These are phyloP conservation scores for Podospora anserina DNA, from an alignment of 495 filamentous ascomycete species.

Conservation along the genomic window DNA sequence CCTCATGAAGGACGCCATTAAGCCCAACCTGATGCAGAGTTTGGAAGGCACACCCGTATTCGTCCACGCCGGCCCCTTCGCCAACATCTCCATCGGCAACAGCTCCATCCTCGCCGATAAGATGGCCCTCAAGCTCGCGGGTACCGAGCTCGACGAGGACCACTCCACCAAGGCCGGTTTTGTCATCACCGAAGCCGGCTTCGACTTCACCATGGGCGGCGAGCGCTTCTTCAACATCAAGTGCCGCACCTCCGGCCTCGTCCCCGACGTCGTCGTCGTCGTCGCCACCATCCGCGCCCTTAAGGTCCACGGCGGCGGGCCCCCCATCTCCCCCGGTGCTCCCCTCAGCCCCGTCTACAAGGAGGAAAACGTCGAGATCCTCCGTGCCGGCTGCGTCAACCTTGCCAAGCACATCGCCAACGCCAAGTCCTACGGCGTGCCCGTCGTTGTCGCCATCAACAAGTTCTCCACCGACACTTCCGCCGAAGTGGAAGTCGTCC, in stretches of 20 bases:
- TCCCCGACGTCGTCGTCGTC: slow-evolving; percentile 88
- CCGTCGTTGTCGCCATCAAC: slow-evolving; percentile 98
- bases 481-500: slow-evolving; percentile 83
- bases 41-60: slow-evolving; percentile 96
- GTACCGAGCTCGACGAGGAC: slow-evolving; percentile 92
- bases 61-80: slow-evolving; percentile 95
- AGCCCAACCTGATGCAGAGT: slow-evolving; percentile 98
- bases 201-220: slow-evolving; percentile 99
- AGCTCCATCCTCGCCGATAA: slow-evolving; percentile 93
- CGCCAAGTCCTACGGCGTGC: slow-evolving; percentile 81
- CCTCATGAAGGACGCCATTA: slow-evolving; percentile 96
- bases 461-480: slow-evolving; percentile 91
- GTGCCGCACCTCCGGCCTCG: slow-evolving; percentile 88
- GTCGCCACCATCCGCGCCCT: slow-evolving; percentile 93
- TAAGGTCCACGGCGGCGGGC: slow-evolving; percentile 95
- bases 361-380: slow-evolving; percentile 87
- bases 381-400: slow-evolving; percentile 88
- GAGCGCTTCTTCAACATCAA: slow-evolving; percentile 99
- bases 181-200: slow-evolving; percentile 96
- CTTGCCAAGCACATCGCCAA: slow-evolving; percentile 90
- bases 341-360: slow-evolving; percentile 80
- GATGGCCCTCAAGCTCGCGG: slow-evolving; percentile 90
- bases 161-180: slow-evolving; percentile 81
- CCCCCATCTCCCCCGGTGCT: slow-evolving; percentile 83
- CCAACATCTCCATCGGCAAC: slow-evolving; percentile 96